Conservation (phyloP, 1,284 basidiomycete genomes). For the Moniliophthora roreri region DNA sequence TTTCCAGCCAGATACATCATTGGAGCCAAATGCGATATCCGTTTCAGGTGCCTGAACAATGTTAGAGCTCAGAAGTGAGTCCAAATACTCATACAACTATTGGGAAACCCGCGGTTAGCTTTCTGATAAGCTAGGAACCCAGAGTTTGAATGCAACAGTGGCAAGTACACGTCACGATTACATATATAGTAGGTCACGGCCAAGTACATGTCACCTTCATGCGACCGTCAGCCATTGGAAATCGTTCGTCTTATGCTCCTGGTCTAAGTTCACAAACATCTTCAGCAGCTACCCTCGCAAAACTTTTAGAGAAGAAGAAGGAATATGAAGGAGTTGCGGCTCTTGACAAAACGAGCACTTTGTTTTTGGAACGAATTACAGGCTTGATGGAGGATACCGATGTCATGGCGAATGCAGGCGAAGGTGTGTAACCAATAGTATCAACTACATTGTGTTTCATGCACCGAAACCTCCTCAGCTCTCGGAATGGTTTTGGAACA, state of each 20-base stretch:
- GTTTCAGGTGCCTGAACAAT: no score
- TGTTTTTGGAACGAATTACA: slow-evolving; percentile 67
- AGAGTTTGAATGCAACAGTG: no score
- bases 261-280: slow-evolving; percentile 36
- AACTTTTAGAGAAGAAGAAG: slow-evolving; percentile 75
- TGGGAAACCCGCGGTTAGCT: no score
- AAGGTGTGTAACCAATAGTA: slow-evolving; percentile 41
- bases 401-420: slow-evolving; percentile 72
- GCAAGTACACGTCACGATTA: no score
- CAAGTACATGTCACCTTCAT: no score
- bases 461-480: slow-evolving; percentile 37
- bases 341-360: slow-evolving; percentile 59
- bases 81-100: no score
- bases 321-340: slow-evolving; percentile 75
- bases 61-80: no score
- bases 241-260: slow-evolving; percentile 47
- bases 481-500: slow-evolving; percentile 76
- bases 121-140: no score
- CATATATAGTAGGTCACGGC: no score
- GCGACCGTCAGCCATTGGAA: slow-evolving; percentile 54
- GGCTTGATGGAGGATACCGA: slow-evolving; percentile 69
- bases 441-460: slow-evolving; percentile 1
- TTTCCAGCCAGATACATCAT: no score
- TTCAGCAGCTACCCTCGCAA: slow-evolving; percentile 48
- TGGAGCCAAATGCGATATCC: no score